Evolutionary conservation across 2,329 filamentous ascomycete genomes (phyloP).

Genomic region (Fusarium sp.): DNA sequence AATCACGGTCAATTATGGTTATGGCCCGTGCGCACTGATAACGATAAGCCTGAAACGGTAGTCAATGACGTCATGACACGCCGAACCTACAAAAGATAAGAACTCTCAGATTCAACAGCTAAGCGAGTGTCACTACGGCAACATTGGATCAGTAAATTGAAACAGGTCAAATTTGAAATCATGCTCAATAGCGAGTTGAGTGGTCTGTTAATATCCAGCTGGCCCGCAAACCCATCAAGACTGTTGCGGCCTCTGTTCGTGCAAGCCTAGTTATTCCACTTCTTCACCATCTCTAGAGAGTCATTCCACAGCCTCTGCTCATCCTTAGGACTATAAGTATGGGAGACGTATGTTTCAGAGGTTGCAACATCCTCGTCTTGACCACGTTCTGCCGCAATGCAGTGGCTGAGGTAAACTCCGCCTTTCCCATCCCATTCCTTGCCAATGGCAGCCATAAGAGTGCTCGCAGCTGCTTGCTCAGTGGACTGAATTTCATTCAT

Average conservation of each 20-base stretch:
- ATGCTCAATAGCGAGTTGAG: neutral
- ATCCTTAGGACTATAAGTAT: slow-evolving; percentile 2
- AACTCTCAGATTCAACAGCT: too few species aligned
- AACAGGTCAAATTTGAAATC: too few species aligned
- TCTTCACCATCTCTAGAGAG: neutral
- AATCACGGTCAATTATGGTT: too few species aligned
- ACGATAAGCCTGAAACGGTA: too few species aligned
- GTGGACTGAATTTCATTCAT: neutral
- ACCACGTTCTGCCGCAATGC: neutral
- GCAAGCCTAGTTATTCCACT: neutral
- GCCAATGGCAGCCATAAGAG: neutral
- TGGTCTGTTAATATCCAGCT: neutral
- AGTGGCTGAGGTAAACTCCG: slow-evolving; percentile 1
- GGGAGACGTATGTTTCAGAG: slow-evolving; percentile 1
- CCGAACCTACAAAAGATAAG: too few species aligned
- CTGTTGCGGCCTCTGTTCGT: too few species aligned
- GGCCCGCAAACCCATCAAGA: neutral
- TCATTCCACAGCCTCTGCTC: slow-evolving; percentile 6
- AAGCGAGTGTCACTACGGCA: too few species aligned
- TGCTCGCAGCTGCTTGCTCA: slow-evolving; percentile 1
- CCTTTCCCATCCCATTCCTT: slow-evolving; percentile 4
- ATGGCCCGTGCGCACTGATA: too few species aligned
- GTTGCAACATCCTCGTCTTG: neutral
- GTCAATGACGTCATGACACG: too few species aligned
- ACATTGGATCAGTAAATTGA: neutral